Conservation (phyloP, 1,139 yeast species). For the Wickerhamomyces sp. region DNA sequence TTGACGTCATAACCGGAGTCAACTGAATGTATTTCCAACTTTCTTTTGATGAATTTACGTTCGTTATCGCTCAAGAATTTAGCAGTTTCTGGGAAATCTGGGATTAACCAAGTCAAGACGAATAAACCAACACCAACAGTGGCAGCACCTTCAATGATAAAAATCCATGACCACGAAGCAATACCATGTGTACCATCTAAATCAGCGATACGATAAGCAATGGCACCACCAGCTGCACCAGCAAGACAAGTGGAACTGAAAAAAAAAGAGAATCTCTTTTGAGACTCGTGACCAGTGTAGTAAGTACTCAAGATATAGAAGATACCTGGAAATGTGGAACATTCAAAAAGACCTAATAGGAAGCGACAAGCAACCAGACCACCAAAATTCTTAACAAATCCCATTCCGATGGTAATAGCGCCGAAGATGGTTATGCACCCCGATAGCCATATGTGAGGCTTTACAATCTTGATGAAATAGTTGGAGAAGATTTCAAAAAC, state of each 20-base stretch:
- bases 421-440: slow-evolving; percentile 34
- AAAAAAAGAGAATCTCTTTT: slow-evolving; percentile 35
- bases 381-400: slow-evolving; percentile 41
- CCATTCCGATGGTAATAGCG: slow-evolving; percentile 43
- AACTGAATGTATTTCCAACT: slow-evolving; percentile 41
- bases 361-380: slow-evolving; percentile 45
- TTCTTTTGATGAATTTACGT: slow-evolving; percentile 34
- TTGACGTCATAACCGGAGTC: slow-evolving; percentile 33
- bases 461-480: slow-evolving; percentile 44
- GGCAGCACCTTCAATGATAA: slow-evolving; percentile 51
- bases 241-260: slow-evolving; percentile 46
- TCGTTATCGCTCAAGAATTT: slow-evolving; percentile 38
- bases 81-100: slow-evolving; percentile 75
- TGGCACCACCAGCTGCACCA: slow-evolving; percentile 78
- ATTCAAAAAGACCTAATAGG: slow-evolving; percentile 50
- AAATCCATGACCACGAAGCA: slow-evolving; percentile 59
- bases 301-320: slow-evolving; percentile 37
- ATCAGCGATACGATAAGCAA: slow-evolving; percentile 52
- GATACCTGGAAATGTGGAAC: slow-evolving; percentile 51
- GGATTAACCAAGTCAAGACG: slow-evolving; percentile 57
- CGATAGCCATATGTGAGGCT: slow-evolving; percentile 43
- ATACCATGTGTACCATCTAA: slow-evolving; percentile 45
- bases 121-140: slow-evolving; percentile 57
- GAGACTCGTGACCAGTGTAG: slow-evolving; percentile 39
- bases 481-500: slow-evolving; percentile 50